Percentiles rank a stretch among this genome's conserved stretches.
Evolutionary conservation across 108 stramenopile species (phyloP).

Genomic region (Hondaea fermentalgiana): DNA sequence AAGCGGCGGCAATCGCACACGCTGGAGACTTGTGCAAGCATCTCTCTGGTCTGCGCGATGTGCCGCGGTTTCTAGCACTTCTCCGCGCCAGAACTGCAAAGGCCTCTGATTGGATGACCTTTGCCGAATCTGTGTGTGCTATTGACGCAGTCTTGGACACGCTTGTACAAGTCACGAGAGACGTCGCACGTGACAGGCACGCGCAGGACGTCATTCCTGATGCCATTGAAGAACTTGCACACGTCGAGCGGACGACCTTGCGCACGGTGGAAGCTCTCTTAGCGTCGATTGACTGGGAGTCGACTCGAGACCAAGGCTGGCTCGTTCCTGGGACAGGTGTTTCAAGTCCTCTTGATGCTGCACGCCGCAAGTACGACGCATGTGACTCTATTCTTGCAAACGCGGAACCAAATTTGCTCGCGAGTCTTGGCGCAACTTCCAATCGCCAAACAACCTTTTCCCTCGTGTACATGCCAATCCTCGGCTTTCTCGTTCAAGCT

Average conservation of each 20-base stretch:
- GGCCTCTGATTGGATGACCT: not conserved
- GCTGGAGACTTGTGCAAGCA: not conserved
- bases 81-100: not conserved
- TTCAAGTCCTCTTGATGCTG: not conserved
- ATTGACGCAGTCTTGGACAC: not conserved
- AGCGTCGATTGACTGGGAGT: not conserved
- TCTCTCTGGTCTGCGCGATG: conserved; percentile 1
- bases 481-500: not conserved
- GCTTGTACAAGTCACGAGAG: not conserved
- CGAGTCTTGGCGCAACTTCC: not conserved
- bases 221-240: not conserved
- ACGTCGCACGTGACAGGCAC: not conserved
- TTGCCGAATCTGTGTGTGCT: not conserved
- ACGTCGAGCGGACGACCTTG: not conserved
- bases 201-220: not conserved
- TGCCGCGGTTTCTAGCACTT: not conserved
- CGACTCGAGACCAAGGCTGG: not conserved
- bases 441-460: not conserved
- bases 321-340: not conserved
- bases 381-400: not conserved
- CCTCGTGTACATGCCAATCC: not conserved
- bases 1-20: not conserved
- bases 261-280: not conserved
- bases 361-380: not conserved
- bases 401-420: not conserved